These are phyloP conservation scores for Metschnikowia peoriensis DNA, from an alignment of 805 yeast genomes.

Conservation along the genomic window DNA sequence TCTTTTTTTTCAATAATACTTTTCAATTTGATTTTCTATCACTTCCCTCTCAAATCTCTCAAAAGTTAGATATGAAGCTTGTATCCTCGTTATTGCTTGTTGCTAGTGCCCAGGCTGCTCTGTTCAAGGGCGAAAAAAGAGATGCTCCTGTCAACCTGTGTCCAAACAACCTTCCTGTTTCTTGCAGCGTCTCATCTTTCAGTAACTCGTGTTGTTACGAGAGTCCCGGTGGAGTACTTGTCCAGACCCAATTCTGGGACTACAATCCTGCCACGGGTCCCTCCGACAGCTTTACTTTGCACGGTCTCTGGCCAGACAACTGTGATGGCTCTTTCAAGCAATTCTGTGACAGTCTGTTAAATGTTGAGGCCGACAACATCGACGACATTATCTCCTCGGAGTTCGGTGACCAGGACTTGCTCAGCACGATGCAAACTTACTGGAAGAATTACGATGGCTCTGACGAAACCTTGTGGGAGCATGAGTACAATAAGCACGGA, in stretches of 20 bases:
- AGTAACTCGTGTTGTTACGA: conserved; percentile 48
- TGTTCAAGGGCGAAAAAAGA: not conserved
- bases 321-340: conserved; percentile 39
- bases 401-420: conserved; percentile 25
- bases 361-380: conserved; percentile 23
- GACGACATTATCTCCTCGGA: conserved; percentile 25
- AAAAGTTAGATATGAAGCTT: not conserved
- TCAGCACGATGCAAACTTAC: not conserved
- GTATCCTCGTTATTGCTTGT: not conserved
- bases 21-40: not conserved
- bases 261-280: conserved; percentile 32
- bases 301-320: conserved; percentile 44
- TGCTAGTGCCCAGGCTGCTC: conserved; percentile 1
- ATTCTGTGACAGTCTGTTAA: conserved; percentile 32
- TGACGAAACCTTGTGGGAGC: conserved; percentile 37
- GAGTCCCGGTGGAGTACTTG: conserved; percentile 36
- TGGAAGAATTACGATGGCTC: conserved; percentile 34
- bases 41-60: not conserved
- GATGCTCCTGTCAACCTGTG: not conserved
- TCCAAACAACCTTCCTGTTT: conserved; percentile 2
- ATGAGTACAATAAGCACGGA: conserved; percentile 45
- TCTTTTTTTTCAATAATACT: not conserved
- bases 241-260: conserved; percentile 45
- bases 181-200: conserved; percentile 41
- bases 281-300: conserved; percentile 37